Conservation (phyloP, 1,284 basidiomycete species). For the Amylostereum areolatum region DNA sequence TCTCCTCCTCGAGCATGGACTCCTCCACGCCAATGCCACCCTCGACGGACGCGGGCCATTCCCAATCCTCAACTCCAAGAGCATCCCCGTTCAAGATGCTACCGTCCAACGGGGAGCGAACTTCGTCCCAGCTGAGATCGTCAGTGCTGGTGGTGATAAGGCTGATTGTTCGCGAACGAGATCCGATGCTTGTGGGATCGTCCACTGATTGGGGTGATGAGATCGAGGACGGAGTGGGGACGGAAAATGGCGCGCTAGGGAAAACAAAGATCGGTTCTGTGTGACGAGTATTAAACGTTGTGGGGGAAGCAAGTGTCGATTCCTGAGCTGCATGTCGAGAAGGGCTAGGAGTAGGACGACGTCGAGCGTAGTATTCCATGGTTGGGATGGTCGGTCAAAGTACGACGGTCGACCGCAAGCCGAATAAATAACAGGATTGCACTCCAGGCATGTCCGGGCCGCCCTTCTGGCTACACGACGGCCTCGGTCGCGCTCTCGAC, state of each 20-base stretch:
- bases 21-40: slow-evolving; percentile 12
- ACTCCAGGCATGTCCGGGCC: neutral
- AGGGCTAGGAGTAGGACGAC: neutral
- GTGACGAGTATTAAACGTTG: no score
- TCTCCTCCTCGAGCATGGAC: slow-evolving; percentile 19
- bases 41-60: slow-evolving; percentile 13
- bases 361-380: slow-evolving; percentile 5
- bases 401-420: neutral
- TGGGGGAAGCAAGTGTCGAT: neutral
- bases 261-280: no score
- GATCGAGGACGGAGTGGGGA: no score
- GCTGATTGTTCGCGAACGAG: slow-evolving; percentile 8
- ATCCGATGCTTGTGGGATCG: neutral
- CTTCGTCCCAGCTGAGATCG: slow-evolving; percentile 4
- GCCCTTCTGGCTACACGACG: no score
- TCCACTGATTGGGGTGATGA: neutral
- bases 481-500: no score
- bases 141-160: neutral
- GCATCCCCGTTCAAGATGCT: slow-evolving; percentile 3
- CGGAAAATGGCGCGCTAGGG: no score
- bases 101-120: neutral
- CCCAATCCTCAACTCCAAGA: slow-evolving; percentile 22
- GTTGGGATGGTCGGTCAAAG: neutral
- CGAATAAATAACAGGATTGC: neutral
- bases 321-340: neutral